Percentiles rank a stretch among this genome's conserved stretches.
These are phyloP conservation scores for Waltiozyma sp. DNA, from an alignment of 1,139 yeast genomes.

Conservation along the genomic window DNA sequence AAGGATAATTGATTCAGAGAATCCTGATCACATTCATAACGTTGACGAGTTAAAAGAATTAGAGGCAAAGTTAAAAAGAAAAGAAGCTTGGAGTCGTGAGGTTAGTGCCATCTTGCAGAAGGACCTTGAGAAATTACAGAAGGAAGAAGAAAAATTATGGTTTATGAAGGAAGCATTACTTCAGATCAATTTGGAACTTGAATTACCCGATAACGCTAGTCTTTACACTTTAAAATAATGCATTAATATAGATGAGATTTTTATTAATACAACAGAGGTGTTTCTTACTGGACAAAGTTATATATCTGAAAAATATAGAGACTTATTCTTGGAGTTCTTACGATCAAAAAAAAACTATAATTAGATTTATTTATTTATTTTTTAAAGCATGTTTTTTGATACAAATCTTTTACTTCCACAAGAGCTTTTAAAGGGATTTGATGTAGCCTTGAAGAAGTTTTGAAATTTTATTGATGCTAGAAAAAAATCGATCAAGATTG, in stretches of 20 bases:
- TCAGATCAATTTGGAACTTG: slow-evolving; percentile 26
- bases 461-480: too few relatives aligned
- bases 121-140: slow-evolving; percentile 29
- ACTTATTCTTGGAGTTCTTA: too few relatives aligned
- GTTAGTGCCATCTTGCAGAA: slow-evolving; percentile 34
- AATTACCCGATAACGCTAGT: slow-evolving; percentile 7
- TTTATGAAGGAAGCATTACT: slow-evolving; percentile 45
- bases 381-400: too few relatives aligned
- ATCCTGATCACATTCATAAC: neutral
- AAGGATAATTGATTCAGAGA: slow-evolving; percentile 8
- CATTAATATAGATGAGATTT: too few relatives aligned
- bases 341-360: too few relatives aligned
- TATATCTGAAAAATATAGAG: too few relatives aligned
- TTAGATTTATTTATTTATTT: too few relatives aligned
- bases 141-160: slow-evolving; percentile 38
- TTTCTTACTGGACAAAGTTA: too few relatives aligned
- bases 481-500: too few relatives aligned
- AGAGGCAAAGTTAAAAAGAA: slow-evolving; percentile 23
- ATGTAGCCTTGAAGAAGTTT: too few relatives aligned
- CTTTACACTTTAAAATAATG: neutral
- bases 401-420: too few relatives aligned
- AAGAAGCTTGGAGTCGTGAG: slow-evolving; percentile 36
- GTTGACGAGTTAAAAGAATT: slow-evolving; percentile 13
- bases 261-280: too few relatives aligned
- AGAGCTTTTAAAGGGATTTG: neutral